A percentile compares a stretch with the other conserved stretches of the same genome.
These are phyloP conservation scores for Penicillium canescens DNA, from an alignment of 495 filamentous ascomycete species.

Conservation along the genomic window DNA sequence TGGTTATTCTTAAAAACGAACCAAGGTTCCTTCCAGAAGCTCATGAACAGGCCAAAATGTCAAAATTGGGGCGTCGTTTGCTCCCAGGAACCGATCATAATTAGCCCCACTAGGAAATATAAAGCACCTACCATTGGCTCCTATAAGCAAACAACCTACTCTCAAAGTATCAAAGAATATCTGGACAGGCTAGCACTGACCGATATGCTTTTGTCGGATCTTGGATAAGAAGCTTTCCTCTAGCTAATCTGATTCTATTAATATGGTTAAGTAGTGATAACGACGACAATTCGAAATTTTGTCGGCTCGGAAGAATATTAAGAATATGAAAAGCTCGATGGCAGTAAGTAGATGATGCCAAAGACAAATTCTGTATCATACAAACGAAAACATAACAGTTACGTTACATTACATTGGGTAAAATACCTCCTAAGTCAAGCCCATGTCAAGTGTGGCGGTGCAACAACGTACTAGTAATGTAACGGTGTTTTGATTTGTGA, in stretches of 20 bases:
- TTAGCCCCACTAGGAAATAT: no score
- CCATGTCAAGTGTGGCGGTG: background rate
- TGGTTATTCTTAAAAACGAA: background rate
- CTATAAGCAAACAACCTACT: no score
- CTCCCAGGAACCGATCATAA: no score
- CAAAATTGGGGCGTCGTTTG: no score
- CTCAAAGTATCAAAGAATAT: no score
- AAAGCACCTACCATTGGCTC: no score
- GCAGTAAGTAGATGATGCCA: background rate
- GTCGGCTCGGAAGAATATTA: background rate
- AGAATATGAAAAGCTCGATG: background rate
- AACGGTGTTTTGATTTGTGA: background rate
- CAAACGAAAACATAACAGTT: background rate
- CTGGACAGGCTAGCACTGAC: no score
- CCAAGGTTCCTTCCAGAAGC: background rate
- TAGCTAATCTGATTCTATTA: background rate
- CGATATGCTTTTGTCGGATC: no score
- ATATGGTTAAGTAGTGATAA: background rate
- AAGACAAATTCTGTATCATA: background rate
- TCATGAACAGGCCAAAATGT: no score
- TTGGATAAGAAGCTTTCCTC: no score
- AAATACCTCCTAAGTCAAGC: background rate
- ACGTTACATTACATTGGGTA: slow-evolving; percentile 1
- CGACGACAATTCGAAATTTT: background rate
- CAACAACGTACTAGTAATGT: background rate